A percentile compares a stretch with the other conserved stretches of the same genome.
Evolutionary conservation across 1,284 basidiomycete species (phyloP).

Genomic region (Fomitopsis pinicola): DNA sequence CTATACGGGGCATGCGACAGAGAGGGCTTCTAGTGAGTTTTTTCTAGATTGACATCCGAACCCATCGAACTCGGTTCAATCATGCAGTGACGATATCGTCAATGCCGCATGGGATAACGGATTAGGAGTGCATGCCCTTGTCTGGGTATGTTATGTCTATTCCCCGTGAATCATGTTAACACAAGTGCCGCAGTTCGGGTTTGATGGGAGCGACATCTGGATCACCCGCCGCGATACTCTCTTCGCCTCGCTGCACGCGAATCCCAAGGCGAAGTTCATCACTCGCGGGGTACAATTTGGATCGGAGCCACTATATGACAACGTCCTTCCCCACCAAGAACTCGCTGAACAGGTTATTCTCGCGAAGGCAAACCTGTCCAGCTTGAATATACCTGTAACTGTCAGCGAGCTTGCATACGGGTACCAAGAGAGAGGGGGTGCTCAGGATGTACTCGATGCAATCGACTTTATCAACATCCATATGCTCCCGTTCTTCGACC

Average conservation of each 20-base stretch:
- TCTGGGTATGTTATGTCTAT: slow-evolving; percentile 52
- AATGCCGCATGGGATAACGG: slow-evolving; percentile 68
- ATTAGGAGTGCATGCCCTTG: slow-evolving; percentile 68
- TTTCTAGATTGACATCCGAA: not conserved
- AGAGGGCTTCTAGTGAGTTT: slow-evolving; percentile 58
- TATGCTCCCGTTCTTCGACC: slow-evolving; percentile 71
- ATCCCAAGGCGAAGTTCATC: slow-evolving; percentile 63
- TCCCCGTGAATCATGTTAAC: not conserved
- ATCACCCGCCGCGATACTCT: slow-evolving; percentile 49
- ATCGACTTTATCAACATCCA: slow-evolving; percentile 68
- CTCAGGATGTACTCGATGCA: slow-evolving; percentile 55
- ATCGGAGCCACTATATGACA: slow-evolving; percentile 71
- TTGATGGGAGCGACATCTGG: slow-evolving; percentile 53
- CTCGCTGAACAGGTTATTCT: slow-evolving; percentile 54
- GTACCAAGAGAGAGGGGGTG: slow-evolving; percentile 47
- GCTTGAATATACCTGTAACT: slow-evolving; percentile 61
- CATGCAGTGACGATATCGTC: slow-evolving; percentile 57
- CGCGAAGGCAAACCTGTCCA: slow-evolving; percentile 47
- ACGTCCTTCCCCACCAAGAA: slow-evolving; percentile 44
- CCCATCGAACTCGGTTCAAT: not conserved
- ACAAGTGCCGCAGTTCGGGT: slow-evolving; percentile 48
- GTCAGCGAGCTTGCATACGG: slow-evolving; percentile 49
- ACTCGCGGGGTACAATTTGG: slow-evolving; percentile 68
- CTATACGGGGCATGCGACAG: slow-evolving; percentile 67
- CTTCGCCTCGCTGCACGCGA: slow-evolving; percentile 51